These are phyloP conservation scores for Vitis hybrid DNA, from an alignment of 177 flowering plant genomes.

Conservation along the genomic window DNA sequence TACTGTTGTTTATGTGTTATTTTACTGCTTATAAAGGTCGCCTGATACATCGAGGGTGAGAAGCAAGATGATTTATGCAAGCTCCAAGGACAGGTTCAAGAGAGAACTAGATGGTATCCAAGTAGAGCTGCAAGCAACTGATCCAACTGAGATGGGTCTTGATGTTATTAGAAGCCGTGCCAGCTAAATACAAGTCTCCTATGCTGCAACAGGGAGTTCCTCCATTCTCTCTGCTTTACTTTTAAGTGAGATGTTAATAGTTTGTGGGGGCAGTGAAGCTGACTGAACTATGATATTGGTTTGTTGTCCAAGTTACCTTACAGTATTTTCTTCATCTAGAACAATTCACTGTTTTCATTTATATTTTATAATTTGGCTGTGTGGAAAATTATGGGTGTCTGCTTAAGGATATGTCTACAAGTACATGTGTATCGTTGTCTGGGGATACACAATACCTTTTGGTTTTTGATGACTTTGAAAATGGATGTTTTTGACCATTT, in stretches of 20 bases:
- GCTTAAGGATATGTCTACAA: slow-evolving; percentile 18
- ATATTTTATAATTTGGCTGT: slow-evolving; percentile 15
- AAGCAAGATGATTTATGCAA: slow-evolving; percentile 67
- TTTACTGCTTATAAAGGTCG: slow-evolving; percentile 33
- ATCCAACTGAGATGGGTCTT: slow-evolving; percentile 62
- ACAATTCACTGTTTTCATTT: slow-evolving; percentile 13
- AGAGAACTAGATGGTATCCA: slow-evolving; percentile 65
- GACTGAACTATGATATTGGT: slow-evolving; percentile 23
- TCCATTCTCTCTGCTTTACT: slow-evolving; percentile 10
- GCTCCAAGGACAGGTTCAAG: slow-evolving; percentile 61
- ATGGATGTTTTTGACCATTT: slow-evolving; percentile 17
- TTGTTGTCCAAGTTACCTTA: slow-evolving; percentile 23
- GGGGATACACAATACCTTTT: slow-evolving; percentile 29
- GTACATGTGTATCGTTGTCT: slow-evolving; percentile 22
- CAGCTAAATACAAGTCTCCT: slow-evolving; percentile 20
- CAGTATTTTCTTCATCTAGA: slow-evolving; percentile 9
- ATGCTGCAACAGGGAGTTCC: not conserved
- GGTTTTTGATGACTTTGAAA: slow-evolving; percentile 15
- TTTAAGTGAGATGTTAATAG: slow-evolving; percentile 24
- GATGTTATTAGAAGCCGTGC: slow-evolving; percentile 60
- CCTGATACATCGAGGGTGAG: slow-evolving; percentile 60
- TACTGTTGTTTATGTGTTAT: not conserved
- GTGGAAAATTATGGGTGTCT: slow-evolving; percentile 15
- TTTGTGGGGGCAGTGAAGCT: slow-evolving; percentile 23
- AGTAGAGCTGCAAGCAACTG: slow-evolving; percentile 64